Evolutionary conservation across 148 eudicot species (phyloP).

Genomic region (Rhododendron simsii): DNA sequence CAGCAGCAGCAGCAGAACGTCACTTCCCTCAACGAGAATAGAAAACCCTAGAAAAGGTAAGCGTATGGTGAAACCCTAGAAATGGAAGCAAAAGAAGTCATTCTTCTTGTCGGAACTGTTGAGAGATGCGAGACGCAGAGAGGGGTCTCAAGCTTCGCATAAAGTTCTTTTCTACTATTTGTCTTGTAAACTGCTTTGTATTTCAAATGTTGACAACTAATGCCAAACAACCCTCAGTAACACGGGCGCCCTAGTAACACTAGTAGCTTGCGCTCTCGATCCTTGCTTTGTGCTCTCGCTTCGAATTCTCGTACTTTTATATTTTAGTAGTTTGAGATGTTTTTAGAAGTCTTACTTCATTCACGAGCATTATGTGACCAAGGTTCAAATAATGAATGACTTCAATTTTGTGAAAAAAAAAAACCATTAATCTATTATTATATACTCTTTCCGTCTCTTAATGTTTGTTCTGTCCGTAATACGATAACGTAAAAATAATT

Average conservation of each 20-base stretch:
- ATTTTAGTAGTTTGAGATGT: too few relatives aligned
- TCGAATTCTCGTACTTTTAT: too few relatives aligned
- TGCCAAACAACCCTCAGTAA: not conserved
- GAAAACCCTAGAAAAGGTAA: conserved; percentile 3
- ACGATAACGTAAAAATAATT: too few relatives aligned
- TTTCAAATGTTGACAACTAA: not conserved
- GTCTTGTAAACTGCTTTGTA: not conserved
- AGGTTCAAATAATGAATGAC: too few relatives aligned
- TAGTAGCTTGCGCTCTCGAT: too few relatives aligned
- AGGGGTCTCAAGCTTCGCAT: not conserved
- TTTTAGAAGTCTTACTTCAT: too few relatives aligned
- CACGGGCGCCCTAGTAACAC: too few relatives aligned
- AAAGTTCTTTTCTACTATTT: not conserved
- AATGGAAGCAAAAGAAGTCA: not conserved
- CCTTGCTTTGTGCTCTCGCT: too few relatives aligned
- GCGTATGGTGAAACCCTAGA: not conserved
- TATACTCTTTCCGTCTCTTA: too few relatives aligned
- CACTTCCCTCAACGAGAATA: not conserved
- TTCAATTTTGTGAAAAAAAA: not conserved
- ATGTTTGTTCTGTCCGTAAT: too few relatives aligned
- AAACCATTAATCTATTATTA: too few relatives aligned
- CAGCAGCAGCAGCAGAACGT: not conserved
- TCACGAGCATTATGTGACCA: too few relatives aligned
- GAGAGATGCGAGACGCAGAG: not conserved
- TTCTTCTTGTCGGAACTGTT: not conserved